Evolutionary conservation across 306 rosid genomes (phyloP), one percentile per base, ranked within the genome.

Genomic region (Sphenostylis stenocarpa): DNA sequence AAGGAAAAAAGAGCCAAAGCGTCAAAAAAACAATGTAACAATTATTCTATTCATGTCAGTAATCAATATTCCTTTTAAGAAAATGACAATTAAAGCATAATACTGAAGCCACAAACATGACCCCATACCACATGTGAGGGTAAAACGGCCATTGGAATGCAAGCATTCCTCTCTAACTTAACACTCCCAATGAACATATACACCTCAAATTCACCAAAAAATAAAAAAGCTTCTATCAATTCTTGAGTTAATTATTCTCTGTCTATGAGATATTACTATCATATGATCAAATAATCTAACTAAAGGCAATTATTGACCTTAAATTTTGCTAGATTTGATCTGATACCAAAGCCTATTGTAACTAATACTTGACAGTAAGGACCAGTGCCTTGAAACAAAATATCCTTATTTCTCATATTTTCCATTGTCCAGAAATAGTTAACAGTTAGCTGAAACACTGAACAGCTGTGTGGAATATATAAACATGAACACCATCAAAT

Each of bases 261-360:
- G 38, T 41, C 47, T 63, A 68, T 21, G 69, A 76, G 55, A 38
- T 47, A 55, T 20, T 33, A 64, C 44, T 62, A 41, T 31, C 76
- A 51, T 62, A 41, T 23, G 64, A 64, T 60, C 66, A 76, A 70
- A 70, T 28, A 73, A 72, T 36, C 31, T 19, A 23, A 39, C 28
- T 55, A 8, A 57, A 65, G 41, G 17, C 17, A n/a, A 23, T 21
- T 49, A 58, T 41, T 74, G 16, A 49, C 29, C 76, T 23, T 36
- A 51, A 28, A 8, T 9, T 75, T 23, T 38, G 43, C 77, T 24
- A 26, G 24, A 53, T 62, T 76, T 58, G 10, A 52, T 56, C 71
- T 16, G 67, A 73, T 65, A 48, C 39, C 55, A 36, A 82, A 56
- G 61, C 58, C 57, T 47, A n/a, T 66, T 70, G 53, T 75, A 72